A percentile compares a stretch with the other conserved stretches of the same genome.
phyloP scores from a whole-genome alignment of 768 basidiomycete genomes.

The Termitomyces sp. region DNA sequence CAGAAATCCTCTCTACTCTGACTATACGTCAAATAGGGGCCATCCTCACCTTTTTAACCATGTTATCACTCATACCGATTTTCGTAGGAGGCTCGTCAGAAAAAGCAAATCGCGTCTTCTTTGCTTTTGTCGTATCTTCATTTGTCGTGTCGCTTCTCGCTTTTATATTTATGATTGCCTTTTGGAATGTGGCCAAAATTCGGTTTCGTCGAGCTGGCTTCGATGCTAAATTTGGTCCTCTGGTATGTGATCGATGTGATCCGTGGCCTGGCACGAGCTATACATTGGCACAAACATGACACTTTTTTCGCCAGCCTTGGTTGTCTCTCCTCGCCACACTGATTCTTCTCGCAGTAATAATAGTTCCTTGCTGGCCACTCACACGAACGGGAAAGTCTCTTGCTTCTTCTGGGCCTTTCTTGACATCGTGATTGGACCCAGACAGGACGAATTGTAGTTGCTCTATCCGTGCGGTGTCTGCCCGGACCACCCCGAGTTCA shows the following conservation, averaged over 20 bases:
- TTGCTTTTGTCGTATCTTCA: conserved; percentile 21
- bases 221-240: conserved; percentile 27
- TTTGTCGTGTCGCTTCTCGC: conserved; percentile 24
- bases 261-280: too few relatives aligned
- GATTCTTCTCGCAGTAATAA: conserved; percentile 19
- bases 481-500: too few relatives aligned
- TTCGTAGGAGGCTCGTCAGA: conserved; percentile 13
- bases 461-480: neutral
- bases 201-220: conserved; percentile 28
- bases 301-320: conserved; percentile 22
- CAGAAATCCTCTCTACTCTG: neutral
- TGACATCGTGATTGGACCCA: neutral
- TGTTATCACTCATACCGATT: conserved; percentile 25
- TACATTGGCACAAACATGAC: neutral
- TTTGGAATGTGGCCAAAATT: conserved; percentile 26
- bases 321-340: conserved; percentile 29
- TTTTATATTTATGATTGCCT: conserved; percentile 33
- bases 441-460: neutral
- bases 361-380: conserved; percentile 8
- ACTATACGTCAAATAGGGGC: conserved; percentile 17
- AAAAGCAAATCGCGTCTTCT: conserved; percentile 23
- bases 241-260: conserved; percentile 29
- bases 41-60: conserved; percentile 23
- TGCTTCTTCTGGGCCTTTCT: neutral
- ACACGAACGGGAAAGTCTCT: neutral